Evolutionary conservation across 176 grass and related monocot genomes (phyloP), one percentile per base, ranked within the genome.

Genomic region (Avena sativa): DNA sequence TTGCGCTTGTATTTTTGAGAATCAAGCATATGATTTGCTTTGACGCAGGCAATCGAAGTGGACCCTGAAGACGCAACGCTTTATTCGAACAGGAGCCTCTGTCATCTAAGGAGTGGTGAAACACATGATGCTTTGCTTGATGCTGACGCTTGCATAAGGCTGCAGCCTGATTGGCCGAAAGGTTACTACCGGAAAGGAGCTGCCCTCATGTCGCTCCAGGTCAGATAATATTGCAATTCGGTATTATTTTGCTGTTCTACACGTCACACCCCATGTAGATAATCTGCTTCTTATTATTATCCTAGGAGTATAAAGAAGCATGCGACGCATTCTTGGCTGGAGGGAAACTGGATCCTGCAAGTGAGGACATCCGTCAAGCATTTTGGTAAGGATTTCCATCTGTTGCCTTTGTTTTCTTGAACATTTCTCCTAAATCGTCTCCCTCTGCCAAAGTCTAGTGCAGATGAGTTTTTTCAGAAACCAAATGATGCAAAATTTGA

Each of bases 111-210:
- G 36, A 26, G 52, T 46, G 67, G 83, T 40, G 40, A 25, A 12
- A 61, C 60, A 6, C 17, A 15, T 30, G 70, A 86, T 44, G 88
- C 88, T 51, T 58, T 89, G 47, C 16, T 26, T 59, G 78, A 86
- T 59, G 88, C 88, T 75, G 19, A 82, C 48, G 1, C 25, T 69
- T 89, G 83, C 78, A 60, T 89, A 58, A 76, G 7, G 10, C 50
- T 81, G 60, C 59, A n/a, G 49, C 83, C 88, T 50, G 60, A 86
- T 20, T 89, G 88, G 88, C 32, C 36, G 47, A 86, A 89, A 67
- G 88, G 70, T 69, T 81, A 86, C 60, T 89, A 89, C 61, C 70
- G 88, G 62, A 89, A 86, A 86, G 88, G 88, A 77, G 70, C 88
- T 58, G 83, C 60, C 12, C 60, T 86, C 50, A 89, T 85, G 83